Percentiles rank a stretch among this genome's conserved stretches.
Evolutionary conservation across 2,329 filamentous ascomycete species (phyloP).

Genomic region (Cordyceps cateniannulata): DNA sequence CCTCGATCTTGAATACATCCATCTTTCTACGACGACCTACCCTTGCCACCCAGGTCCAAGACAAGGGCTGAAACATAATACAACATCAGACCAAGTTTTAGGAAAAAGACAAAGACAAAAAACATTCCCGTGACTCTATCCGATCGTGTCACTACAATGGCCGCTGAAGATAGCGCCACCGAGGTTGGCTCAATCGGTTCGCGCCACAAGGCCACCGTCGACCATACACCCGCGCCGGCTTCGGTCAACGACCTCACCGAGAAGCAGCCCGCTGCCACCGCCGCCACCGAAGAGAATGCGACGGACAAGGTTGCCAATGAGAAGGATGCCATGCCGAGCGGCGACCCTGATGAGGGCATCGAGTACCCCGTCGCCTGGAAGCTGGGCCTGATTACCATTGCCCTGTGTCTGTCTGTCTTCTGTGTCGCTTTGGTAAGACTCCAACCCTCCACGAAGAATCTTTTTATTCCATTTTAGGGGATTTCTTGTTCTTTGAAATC

Average conservation of each 20-base stretch:
- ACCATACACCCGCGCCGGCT: background rate
- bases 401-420: constrained; percentile 13
- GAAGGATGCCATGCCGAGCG: background rate
- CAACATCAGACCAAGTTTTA: too few relatives aligned
- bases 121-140: too few relatives aligned
- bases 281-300: background rate
- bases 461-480: too few relatives aligned
- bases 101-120: background rate
- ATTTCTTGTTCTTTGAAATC: too few relatives aligned
- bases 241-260: background rate
- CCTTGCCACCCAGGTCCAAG: background rate
- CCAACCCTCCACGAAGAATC: too few relatives aligned
- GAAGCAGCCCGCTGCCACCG: background rate
- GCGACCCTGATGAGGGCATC: constrained; percentile 24
- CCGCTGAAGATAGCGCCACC: constrained; percentile 9
- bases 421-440: constrained; percentile 11
- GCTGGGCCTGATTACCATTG: constrained; percentile 11
- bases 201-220: constrained; percentile 3
- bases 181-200: constrained; percentile 11
- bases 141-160: background rate
- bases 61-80: background rate
- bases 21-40: background rate
- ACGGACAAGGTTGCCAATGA: background rate
- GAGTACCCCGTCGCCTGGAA: constrained; percentile 19
- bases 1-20: background rate